Base-by-base conservation (phyloP, 2,329 filamentous ascomycete genomes). In the Colletotrichum caudatum region DNA sequence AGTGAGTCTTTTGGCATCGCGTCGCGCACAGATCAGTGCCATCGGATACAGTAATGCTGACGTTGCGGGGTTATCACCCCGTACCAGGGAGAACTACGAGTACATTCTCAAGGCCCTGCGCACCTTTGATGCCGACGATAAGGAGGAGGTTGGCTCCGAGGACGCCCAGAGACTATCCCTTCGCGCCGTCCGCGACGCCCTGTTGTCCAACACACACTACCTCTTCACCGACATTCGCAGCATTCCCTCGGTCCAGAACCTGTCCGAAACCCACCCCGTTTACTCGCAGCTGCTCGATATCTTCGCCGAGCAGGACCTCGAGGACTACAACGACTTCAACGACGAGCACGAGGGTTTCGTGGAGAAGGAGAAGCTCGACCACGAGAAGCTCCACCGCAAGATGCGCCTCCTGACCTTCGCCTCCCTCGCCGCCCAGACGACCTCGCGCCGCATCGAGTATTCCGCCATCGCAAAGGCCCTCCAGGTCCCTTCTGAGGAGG, bases 321-420 rank as follows among this genome's bases (percentile, higher is more conserved):
- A 98, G 80, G 94, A 97, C 83, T 97, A 96, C 86, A 93, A 94
- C 82, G 95, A 97, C 83, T 98, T 98, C 86, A 91, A 94, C 81
- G 93, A 97, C 78, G 94, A 97, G 84, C 94, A 97, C 83, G 89
- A 93, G 75, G 93, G 92, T 74, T 97, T 94, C 85, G 84, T 98
- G 73, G 91, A 95, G 81, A 88, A 92, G 78, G 89, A 94, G 78
- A 89, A 90, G 75, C 88, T 92, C 60, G 91, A 97, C 79, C 87
- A 89, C 78, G 89, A 89, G 64, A 90, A 90, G 74, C 89, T 98
- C 76, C 91, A 94, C 87, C 94, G 93, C 82, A 99, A 99, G 88
- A 98, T 98, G 89, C 94, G 96, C 76, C 90, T 99, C 57, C 89
- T 99, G 71, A 98, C 96, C 18, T 93, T 99, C 76, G 92, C 95